Conservation (phyloP, 2,329 filamentous ascomycete species). For the Celoporthe dispersa region DNA sequence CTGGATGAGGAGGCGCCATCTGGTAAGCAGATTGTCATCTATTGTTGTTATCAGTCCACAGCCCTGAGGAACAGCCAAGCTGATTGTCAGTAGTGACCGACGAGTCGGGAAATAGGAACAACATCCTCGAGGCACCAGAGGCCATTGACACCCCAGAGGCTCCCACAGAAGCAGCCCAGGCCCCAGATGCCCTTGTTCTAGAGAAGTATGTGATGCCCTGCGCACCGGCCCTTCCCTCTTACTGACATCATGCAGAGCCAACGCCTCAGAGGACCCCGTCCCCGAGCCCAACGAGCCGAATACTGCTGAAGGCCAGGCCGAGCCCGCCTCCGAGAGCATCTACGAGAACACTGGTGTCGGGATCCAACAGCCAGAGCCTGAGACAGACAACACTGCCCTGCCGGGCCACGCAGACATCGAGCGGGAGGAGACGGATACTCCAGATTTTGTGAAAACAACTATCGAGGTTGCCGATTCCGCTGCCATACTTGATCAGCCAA, state of each 20-base stretch:
- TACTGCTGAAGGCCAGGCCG: not conserved
- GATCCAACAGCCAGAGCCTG: conserved; percentile 23
- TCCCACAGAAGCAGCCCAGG: conserved; percentile 23
- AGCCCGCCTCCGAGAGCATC: not conserved
- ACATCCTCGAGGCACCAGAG: conserved; percentile 44
- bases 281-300: not conserved
- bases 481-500: conserved; percentile 37
- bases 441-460: conserved; percentile 36
- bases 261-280: conserved; percentile 23
- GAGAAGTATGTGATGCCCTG: conserved; percentile 19
- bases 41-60: not conserved
- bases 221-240: not conserved
- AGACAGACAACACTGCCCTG: conserved; percentile 27
- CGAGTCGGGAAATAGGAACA: conserved; percentile 53
- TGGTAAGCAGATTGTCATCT: conserved; percentile 49
- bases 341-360: conserved; percentile 5
- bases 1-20: conserved; percentile 65
- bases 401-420: conserved; percentile 25
- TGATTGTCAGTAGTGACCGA: conserved; percentile 43
- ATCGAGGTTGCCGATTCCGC: conserved; percentile 44
- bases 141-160: not conserved
- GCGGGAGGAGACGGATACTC: conserved; percentile 36
- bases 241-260: not conserved
- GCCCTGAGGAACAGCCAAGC: not conserved
- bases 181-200: conserved; percentile 17